Evolutionary conservation across 108 stramenopile species (phyloP).

Genomic region (Fragilariopsis cylindrus): DNA sequence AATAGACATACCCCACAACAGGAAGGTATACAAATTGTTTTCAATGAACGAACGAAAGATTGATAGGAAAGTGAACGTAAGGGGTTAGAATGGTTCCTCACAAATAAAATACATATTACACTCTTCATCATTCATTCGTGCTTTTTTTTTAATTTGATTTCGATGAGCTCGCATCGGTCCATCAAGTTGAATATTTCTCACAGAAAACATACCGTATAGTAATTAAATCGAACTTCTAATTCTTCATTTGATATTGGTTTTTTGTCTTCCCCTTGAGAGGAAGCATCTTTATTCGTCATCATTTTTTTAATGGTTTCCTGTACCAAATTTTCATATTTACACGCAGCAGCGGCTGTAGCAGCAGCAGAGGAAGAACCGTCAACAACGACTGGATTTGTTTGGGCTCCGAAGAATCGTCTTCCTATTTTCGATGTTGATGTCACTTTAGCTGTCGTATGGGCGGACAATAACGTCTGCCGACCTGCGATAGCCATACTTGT

Average conservation of each 20-base stretch:
- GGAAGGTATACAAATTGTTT: not conserved
- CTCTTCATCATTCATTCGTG: too few relatives aligned
- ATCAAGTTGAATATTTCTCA: too few relatives aligned
- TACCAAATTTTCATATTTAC: constrained; percentile 27
- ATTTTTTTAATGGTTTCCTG: constrained; percentile 36
- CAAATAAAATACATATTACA: not conserved
- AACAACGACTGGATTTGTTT: too few relatives aligned
- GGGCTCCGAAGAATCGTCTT: too few relatives aligned
- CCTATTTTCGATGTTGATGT: too few relatives aligned
- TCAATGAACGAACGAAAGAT: not conserved
- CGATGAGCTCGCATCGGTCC: too few relatives aligned
- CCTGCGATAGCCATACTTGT: too few relatives aligned
- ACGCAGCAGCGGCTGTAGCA: too few relatives aligned
- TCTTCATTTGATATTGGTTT: constrained; percentile 29
- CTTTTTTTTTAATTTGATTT: too few relatives aligned
- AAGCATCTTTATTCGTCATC: constrained; percentile 9
- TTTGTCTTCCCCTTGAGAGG: not conserved
- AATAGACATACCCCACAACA: not conserved
- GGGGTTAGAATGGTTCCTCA: not conserved
- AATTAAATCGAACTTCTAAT: constrained; percentile 15
- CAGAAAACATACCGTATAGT: constrained; percentile 23
- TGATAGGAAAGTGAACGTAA: not conserved
- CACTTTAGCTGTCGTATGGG: too few relatives aligned
- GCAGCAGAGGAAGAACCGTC: too few relatives aligned
- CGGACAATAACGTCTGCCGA: too few relatives aligned